Percentiles rank a stretch among this genome's conserved stretches.
phyloP scores from a whole-genome alignment of 306 rosid species.

The Cucurbita argyrosperma region DNA sequence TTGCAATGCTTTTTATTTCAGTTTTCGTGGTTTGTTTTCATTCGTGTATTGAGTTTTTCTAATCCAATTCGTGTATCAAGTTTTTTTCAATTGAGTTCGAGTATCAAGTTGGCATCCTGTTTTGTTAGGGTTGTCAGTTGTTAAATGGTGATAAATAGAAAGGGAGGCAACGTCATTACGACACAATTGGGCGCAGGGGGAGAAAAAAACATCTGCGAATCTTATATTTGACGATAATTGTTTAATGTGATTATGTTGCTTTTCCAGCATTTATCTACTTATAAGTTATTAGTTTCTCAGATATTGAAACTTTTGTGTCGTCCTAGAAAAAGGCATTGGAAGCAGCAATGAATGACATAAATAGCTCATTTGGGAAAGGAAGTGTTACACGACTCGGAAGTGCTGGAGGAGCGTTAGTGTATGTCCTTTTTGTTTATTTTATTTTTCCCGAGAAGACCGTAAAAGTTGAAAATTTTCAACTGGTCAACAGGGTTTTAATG shows the following conservation, averaged over 20 bases:
- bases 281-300: background rate
- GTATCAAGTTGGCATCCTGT: background rate
- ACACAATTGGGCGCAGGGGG: background rate
- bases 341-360: slow-evolving; percentile 92
- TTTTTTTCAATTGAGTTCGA: background rate
- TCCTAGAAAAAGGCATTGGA: slow-evolving; percentile 90
- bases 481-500: background rate
- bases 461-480: background rate
- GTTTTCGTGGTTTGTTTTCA: background rate
- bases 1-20: background rate
- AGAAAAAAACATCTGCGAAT: background rate
- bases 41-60: background rate
- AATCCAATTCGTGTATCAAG: background rate
- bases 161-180: background rate
- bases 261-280: background rate
- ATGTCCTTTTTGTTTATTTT: slow-evolving; percentile 15
- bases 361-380: slow-evolving; percentile 85
- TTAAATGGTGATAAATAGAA: background rate
- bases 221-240: background rate
- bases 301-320: slow-evolving; percentile 16
- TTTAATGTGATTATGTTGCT: background rate
- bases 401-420: slow-evolving; percentile 99
- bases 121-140: background rate
- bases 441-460: background rate
- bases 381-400: slow-evolving; percentile 96